These are phyloP conservation scores for Sporothrix brunneoviolacea DNA, from an alignment of 2,329 filamentous ascomycete species.

Conservation along the genomic window DNA sequence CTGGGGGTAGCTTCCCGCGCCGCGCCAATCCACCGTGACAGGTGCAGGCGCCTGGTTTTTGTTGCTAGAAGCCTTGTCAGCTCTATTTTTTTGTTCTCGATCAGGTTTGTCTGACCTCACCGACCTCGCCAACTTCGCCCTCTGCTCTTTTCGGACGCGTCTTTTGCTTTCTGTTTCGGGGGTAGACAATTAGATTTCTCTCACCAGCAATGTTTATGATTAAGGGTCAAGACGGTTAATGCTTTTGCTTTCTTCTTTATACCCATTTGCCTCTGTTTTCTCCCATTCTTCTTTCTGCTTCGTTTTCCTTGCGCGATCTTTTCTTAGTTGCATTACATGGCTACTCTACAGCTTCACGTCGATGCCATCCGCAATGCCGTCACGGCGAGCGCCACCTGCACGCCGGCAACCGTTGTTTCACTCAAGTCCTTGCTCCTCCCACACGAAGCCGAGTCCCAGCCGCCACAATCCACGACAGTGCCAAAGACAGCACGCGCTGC, in stretches of 20 bases:
- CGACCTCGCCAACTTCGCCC: neutral
- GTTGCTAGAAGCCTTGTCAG: too few relatives aligned
- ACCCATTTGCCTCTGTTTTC: neutral
- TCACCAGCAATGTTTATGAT: conserved; percentile 29
- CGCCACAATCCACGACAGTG: conserved; percentile 20
- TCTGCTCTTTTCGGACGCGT: neutral
- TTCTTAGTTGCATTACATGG: conserved; percentile 26
- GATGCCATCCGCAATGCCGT: conserved; percentile 43
- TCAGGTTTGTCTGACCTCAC: neutral
- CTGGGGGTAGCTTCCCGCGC: neutral
- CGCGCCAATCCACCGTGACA: neutral
- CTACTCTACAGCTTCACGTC: conserved; percentile 32
- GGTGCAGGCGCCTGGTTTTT: too few relatives aligned
- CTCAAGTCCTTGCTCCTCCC: conserved; percentile 41
- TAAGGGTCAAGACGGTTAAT: conserved; percentile 23
- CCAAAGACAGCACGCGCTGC: conserved; percentile 10
- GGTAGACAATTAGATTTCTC: conserved; percentile 16
- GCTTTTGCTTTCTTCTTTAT: conserved; percentile 21
- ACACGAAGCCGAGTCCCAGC: conserved; percentile 24
- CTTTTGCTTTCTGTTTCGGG: conserved; percentile 20
- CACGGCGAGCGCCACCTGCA: conserved; percentile 40
- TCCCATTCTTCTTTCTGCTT: conserved; percentile 10
- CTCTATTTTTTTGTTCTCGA: too few relatives aligned
- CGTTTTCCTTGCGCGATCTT: neutral
- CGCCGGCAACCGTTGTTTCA: conserved; percentile 36